Conservation (phyloP, 306 rosid genomes). For the barrel medic (Medicago truncatula) region DNA sequence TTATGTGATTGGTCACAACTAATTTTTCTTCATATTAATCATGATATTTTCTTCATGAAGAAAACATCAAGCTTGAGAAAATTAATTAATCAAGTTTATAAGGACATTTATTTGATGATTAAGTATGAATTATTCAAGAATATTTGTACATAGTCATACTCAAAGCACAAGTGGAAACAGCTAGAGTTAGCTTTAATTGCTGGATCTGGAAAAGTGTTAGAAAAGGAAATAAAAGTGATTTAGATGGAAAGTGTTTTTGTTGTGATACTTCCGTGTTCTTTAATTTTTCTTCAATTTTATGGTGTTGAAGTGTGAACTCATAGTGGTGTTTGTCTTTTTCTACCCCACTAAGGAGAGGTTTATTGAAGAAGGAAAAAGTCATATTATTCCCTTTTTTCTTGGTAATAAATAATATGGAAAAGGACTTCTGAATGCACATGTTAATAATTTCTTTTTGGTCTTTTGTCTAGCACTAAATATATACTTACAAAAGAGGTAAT, state of each 20-base stretch:
- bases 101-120: neutral
- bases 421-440: constrained; percentile 39
- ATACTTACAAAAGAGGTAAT: constrained; percentile 33
- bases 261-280: constrained; percentile 63
- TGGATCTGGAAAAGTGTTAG: constrained; percentile 70
- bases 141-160: constrained; percentile 38
- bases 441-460: constrained; percentile 35
- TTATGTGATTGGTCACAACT: neutral
- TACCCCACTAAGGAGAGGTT: constrained; percentile 54
- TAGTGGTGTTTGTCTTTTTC: constrained; percentile 54
- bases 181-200: constrained; percentile 64
- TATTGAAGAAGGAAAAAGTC: constrained; percentile 52
- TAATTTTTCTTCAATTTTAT: constrained; percentile 48
- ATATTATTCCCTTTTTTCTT: constrained; percentile 42
- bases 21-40: neutral
- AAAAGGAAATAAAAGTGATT: constrained; percentile 46
- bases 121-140: constrained; percentile 22
- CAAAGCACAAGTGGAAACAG: constrained; percentile 57
- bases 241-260: constrained; percentile 47
- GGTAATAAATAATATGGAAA: constrained; percentile 47
- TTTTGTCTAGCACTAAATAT: constrained; percentile 37
- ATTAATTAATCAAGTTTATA: constrained; percentile 1
- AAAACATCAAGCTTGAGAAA: constrained; percentile 22
- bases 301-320: constrained; percentile 47
- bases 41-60: constrained; percentile 3